Evolutionary conservation across 257 asterid species (phyloP), one percentile per base, ranked within the genome.

Genomic region (Fraxinus excelsior): DNA sequence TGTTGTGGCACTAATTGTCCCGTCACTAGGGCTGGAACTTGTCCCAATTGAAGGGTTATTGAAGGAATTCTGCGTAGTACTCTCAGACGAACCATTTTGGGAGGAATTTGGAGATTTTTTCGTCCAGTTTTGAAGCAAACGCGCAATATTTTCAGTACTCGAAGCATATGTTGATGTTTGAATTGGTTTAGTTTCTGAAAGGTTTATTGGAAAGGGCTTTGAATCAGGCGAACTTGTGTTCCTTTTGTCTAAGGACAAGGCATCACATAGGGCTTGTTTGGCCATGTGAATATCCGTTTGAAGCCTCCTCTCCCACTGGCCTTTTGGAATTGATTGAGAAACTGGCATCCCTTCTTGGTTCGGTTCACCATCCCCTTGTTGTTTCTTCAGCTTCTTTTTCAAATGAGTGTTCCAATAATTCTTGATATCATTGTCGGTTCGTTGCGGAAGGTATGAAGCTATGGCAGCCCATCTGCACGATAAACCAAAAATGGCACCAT

Each of bases 331-430:
- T 9, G 92, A 80, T 76, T 85, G 73, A n/a, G 88, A 82, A 37
- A 6, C 35, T 0, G 87, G 29, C 9, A 70, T 81, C 0, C 83
- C 91, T 13, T 68, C 78, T 72, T 74, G 38, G 3, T 74, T 71
- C 1, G 70, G 67, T 2, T 77, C 84, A 35, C 77, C 88, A 11
- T 26, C 64, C 3, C 85, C 91, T 42, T 85, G 83, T 28, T 40
- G 75, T 78, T 81, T 84, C 73, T 71, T 83, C 0, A 87, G 73
- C 77, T 85, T 91, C 92, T 91, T 91, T 35, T 85, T 86, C 51
- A 91, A 76, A 86, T 91, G 94, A 11, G 96, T 91, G 89, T 91
- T 91, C 92, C 96, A 91, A 60, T 89, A 91, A 80, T 91, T 91
- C 84, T 91, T 91, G 78, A 91, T 89, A 53, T 91, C 94, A 73